These are phyloP conservation scores for Diplotaxis tenuifolia DNA, from an alignment of 345 rosid genomes.

Conservation along the genomic window DNA sequence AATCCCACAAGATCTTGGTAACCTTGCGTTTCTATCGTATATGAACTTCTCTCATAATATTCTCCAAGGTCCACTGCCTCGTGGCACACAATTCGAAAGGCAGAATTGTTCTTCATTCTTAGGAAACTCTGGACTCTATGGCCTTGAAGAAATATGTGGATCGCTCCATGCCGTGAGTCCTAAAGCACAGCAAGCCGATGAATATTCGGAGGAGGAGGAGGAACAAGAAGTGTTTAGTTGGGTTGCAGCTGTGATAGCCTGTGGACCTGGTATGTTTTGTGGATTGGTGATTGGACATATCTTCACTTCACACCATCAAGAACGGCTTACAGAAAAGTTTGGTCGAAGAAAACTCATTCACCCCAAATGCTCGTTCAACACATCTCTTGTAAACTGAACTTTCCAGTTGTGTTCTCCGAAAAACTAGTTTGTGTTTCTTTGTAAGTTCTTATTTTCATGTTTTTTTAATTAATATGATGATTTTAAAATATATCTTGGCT, in stretches of 20 bases:
- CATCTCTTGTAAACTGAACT: background rate
- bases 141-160: background rate
- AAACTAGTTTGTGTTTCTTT: background rate
- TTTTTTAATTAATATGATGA: background rate
- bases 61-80: background rate
- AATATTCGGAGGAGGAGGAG: background rate
- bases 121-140: background rate
- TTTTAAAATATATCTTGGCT: background rate
- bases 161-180: background rate
- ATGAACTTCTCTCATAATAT: slow-evolving; percentile 1
- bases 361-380: background rate
- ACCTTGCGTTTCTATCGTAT: background rate
- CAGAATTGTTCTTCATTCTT: background rate
- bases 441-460: background rate
- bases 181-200: background rate
- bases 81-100: background rate
- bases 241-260: background rate
- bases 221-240: background rate
- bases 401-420: background rate
- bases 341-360: background rate
- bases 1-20: background rate
- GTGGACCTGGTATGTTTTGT: background rate
- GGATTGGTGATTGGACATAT: background rate
- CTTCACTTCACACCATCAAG: background rate
- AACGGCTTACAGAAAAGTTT: background rate